Conservation (phyloP, 768 basidiomycete species). For the Rhizopogon roseolus region DNA sequence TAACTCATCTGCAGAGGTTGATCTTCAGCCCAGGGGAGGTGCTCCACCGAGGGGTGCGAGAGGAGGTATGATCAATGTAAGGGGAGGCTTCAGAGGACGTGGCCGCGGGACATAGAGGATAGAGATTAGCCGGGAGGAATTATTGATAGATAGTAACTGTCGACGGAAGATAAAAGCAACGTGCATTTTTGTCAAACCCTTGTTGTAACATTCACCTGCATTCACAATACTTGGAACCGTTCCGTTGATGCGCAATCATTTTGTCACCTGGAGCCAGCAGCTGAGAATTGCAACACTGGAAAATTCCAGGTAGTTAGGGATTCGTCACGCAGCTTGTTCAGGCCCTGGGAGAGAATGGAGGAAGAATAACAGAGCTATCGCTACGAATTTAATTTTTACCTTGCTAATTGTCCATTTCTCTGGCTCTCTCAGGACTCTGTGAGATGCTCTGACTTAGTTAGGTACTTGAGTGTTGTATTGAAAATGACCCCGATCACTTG, state of each 20-base stretch:
- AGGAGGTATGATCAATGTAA: constrained; percentile 4
- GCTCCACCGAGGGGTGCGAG: constrained; percentile 10
- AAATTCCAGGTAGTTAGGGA: background rate
- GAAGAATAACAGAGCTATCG: background rate
- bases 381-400: background rate
- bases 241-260: background rate
- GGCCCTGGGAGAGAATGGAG: background rate
- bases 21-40: background rate
- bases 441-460: background rate
- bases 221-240: background rate
- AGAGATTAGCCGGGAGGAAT: background rate
- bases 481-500: background rate
- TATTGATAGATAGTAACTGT: background rate
- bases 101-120: constrained; percentile 9
- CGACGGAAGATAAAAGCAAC: background rate
- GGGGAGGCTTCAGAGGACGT: constrained; percentile 6
- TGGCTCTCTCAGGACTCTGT: background rate
- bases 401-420: background rate
- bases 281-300: background rate
- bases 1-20: background rate
- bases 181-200: background rate
- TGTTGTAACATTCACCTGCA: background rate
- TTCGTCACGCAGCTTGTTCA: background rate
- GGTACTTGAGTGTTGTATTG: constrained; percentile 22
- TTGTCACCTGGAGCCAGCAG: background rate